Evolutionary conservation across 495 filamentous ascomycete genomes (phyloP).

Genomic region (Aspergillus conjunctus): DNA sequence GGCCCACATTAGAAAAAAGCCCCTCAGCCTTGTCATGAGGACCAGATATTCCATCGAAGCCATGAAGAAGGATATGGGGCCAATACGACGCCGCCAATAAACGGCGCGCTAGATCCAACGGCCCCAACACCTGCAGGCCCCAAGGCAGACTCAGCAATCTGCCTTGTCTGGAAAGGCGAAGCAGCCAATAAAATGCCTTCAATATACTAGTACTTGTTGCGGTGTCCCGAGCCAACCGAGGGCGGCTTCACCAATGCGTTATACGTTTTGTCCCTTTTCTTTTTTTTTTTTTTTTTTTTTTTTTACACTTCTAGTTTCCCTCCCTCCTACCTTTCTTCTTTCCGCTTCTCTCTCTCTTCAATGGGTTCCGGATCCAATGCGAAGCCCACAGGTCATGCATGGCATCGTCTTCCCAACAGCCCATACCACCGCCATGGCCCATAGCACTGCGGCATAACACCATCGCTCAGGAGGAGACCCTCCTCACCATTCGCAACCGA

Average conservation of each 20-base stretch:
- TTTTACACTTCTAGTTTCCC: too few relatives aligned
- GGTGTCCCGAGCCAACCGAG: too few relatives aligned
- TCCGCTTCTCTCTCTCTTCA: not conserved
- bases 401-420: constrained; percentile 9
- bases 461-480: constrained; percentile 11
- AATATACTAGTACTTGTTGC: not conserved
- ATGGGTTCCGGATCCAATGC: not conserved
- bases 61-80: not conserved
- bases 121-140: not conserved
- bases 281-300: too few relatives aligned
- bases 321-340: not conserved
- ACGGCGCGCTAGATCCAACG: not conserved
- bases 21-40: not conserved
- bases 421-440: constrained; percentile 14
- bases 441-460: constrained; percentile 22
- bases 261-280: too few relatives aligned
- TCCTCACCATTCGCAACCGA: constrained; percentile 17
- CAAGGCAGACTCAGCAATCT: not conserved
- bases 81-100: not conserved
- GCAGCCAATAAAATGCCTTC: not conserved
- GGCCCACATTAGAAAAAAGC: too few relatives aligned
- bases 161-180: not conserved
- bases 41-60: not conserved
- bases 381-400: constrained; percentile 9
- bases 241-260: not conserved